These are phyloP conservation scores for Albugo candida DNA, from an alignment of 352 stramenopile genomes.

Conservation along the genomic window DNA sequence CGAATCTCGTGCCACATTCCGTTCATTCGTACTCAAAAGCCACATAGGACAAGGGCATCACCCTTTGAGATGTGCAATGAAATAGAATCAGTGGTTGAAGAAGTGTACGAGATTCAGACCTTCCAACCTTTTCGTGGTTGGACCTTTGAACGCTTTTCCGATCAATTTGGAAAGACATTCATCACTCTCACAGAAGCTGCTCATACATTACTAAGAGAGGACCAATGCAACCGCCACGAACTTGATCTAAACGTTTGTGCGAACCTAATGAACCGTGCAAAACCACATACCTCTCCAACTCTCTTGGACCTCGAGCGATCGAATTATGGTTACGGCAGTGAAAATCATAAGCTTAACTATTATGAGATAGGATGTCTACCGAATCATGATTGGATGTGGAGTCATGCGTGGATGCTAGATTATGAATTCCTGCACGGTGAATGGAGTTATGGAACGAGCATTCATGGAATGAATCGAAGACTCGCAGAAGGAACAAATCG, in stretches of 20 bases:
- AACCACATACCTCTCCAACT: too few species aligned
- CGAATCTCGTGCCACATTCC: too few species aligned
- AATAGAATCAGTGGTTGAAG: constrained; percentile 58
- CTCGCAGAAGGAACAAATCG: constrained; percentile 58
- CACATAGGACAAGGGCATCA: too few species aligned
- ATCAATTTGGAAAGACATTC: constrained; percentile 58
- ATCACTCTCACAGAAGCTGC: constrained; percentile 27
- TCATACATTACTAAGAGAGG: constrained; percentile 11
- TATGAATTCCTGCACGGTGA: constrained; percentile 52
- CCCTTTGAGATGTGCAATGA: too few species aligned
- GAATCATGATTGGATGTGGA: constrained; percentile 66
- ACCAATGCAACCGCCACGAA: constrained; percentile 6
- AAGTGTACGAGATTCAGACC: constrained; percentile 71
- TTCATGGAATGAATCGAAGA: constrained; percentile 62
- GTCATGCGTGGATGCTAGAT: constrained; percentile 50
- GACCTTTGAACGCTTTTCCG: constrained; percentile 59
- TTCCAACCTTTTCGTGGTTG: constrained; percentile 69
- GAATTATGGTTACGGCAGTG: constrained; percentile 14
- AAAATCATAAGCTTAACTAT: constrained; percentile 6
- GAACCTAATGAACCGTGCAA: too few species aligned
- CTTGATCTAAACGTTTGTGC: too few species aligned
- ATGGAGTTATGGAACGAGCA: constrained; percentile 72
- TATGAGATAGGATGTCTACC: constrained; percentile 46
- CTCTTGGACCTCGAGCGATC: constrained; percentile 15
- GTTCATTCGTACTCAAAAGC: too few species aligned